Percentiles rank a stretch among this genome's conserved stretches.
Evolutionary conservation across 225 moss, liverwort and hornwort genomes (phyloP).

Genomic region (Pleurozium schreberi): DNA sequence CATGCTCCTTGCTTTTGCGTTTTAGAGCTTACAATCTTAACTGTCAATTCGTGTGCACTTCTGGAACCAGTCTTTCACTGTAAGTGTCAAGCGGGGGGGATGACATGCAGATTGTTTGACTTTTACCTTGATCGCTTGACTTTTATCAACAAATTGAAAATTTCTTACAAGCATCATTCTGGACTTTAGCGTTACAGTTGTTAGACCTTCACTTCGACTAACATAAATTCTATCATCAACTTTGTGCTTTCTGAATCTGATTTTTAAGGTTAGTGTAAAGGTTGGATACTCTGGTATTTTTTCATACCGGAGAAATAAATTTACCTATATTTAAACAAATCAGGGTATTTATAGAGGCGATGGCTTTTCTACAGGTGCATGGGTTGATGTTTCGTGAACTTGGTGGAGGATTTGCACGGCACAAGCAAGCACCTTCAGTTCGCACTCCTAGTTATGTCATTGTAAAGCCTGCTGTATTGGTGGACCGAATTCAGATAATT

Average conservation of each 20-base stretch:
- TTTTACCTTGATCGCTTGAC: no score
- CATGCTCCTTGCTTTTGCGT: background rate
- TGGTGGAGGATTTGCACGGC: slow-evolving; percentile 91
- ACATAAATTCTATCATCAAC: background rate
- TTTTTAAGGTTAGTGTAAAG: background rate
- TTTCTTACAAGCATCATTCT: background rate
- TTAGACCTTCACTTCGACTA: background rate
- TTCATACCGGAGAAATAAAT: background rate
- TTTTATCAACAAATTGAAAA: background rate
- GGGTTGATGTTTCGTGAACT: slow-evolving; percentile 86
- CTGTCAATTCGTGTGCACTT: background rate
- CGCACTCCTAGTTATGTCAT: slow-evolving; percentile 88
- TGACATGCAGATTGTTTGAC: background rate
- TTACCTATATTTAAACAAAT: no score
- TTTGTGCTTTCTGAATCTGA: background rate
- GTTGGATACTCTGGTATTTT: background rate
- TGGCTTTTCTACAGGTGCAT: slow-evolving; percentile 44
- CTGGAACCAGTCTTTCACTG: background rate
- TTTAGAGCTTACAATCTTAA: background rate
- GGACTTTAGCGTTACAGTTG: background rate
- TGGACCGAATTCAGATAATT: slow-evolving; percentile 77
- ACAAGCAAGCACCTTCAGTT: slow-evolving; percentile 78
- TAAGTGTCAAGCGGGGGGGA: background rate
- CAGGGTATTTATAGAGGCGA: background rate
- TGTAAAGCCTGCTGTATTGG: slow-evolving; percentile 80